Percentiles rank a stretch among this genome's conserved stretches.
These are phyloP conservation scores for Colletotrichum musae DNA, from an alignment of 2,329 filamentous ascomycete genomes.

Conservation along the genomic window DNA sequence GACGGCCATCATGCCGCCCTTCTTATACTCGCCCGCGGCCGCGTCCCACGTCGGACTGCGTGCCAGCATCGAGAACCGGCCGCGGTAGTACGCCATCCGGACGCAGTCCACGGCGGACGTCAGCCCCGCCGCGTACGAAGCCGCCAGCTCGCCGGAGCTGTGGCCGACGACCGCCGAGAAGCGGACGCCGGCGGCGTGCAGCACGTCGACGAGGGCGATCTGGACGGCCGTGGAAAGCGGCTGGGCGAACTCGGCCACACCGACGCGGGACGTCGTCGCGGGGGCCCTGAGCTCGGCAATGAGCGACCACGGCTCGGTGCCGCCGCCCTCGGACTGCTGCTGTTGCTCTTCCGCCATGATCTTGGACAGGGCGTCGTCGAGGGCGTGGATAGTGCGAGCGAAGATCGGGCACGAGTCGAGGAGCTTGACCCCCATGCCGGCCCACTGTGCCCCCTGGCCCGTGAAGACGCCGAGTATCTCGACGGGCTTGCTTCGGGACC, in stretches of 20 bases:
- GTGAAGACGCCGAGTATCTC: conserved; percentile 33
- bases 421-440: conserved; percentile 41
- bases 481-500: too few species aligned
- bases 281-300: too few species aligned
- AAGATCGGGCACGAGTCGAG: conserved; percentile 26
- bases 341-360: too few species aligned
- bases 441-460: conserved; percentile 43
- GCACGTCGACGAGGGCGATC: conserved; percentile 58
- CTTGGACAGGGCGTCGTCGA: conserved; percentile 31
- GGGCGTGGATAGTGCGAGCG: conserved; percentile 25
- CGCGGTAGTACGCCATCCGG: conserved; percentile 53
- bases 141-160: conserved; percentile 58
- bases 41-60: too few species aligned
- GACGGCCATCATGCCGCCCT: too few species aligned
- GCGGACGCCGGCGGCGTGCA: conserved; percentile 45
- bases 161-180: conserved; percentile 54
- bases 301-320: background rate
- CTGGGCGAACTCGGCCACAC: conserved; percentile 58
- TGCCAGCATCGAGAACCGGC: conserved; percentile 30
- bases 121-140: conserved; percentile 53
- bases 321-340: too few species aligned
- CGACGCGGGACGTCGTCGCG: too few species aligned
- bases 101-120: conserved; percentile 50
- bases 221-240: conserved; percentile 64
- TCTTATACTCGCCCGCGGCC: too few species aligned